Conservation (phyloP, 2,329 filamentous ascomycete species). For the Nakataea oryzae region DNA sequence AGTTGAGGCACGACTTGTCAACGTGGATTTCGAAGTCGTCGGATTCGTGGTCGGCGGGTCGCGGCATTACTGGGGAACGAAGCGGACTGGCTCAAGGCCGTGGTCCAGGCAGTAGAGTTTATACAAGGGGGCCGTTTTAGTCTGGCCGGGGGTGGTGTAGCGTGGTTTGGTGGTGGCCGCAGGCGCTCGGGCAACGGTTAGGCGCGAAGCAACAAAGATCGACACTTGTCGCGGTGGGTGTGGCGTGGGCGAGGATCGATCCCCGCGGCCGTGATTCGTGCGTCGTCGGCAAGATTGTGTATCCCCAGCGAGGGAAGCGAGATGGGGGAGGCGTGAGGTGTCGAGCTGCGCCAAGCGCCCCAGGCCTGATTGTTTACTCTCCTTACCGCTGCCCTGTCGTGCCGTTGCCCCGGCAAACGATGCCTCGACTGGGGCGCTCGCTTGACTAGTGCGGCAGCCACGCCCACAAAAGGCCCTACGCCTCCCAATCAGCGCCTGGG, state of each 20-base stretch:
- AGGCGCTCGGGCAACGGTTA: background rate
- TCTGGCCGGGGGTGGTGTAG: background rate
- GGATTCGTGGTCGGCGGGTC: slow-evolving; percentile 17
- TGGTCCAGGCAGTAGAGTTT: background rate
- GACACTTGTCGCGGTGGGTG: background rate
- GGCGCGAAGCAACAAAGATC: background rate
- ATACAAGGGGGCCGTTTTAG: background rate
- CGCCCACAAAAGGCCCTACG: background rate
- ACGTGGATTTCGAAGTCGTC: slow-evolving; percentile 36
- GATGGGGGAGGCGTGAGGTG: background rate
- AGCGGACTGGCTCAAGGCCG: background rate
- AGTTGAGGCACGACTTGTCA: slow-evolving; percentile 32
- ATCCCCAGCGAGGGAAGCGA: too few relatives aligned
- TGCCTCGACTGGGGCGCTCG: background rate
- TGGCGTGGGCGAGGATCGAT: background rate
- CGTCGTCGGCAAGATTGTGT: background rate
- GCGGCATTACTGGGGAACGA: slow-evolving; percentile 11
- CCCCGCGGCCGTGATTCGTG: background rate
- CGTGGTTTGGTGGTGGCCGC: background rate
- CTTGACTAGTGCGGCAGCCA: background rate
- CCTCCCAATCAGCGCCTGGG: background rate
- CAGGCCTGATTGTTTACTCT: slow-evolving; percentile 1
- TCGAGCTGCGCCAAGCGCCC: background rate
- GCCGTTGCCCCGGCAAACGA: slow-evolving; percentile 3
- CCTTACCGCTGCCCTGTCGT: background rate